Percentiles rank a stretch among this genome's conserved stretches.
Evolutionary conservation across 768 basidiomycete genomes (phyloP).

Genomic region (Amanita phalloides): DNA sequence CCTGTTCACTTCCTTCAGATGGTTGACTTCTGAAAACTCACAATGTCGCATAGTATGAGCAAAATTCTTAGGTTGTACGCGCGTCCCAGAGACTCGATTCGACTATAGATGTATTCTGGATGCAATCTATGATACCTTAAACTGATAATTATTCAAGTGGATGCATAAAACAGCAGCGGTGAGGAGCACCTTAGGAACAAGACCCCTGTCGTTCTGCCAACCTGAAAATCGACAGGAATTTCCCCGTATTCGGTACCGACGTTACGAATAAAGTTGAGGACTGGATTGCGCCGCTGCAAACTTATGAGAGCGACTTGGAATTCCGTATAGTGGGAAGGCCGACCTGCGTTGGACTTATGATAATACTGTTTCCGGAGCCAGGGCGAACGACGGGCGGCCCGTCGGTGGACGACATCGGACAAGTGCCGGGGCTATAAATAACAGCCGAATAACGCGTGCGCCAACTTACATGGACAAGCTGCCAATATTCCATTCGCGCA

Average conservation of each 20-base stretch:
- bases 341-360: constrained; percentile 55
- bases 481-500: constrained; percentile 10
- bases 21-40: constrained; percentile 28
- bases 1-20: not conserved
- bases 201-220: constrained; percentile 87
- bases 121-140: constrained; percentile 92
- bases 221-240: constrained; percentile 90
- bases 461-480: constrained; percentile 22
- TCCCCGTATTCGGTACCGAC: constrained; percentile 93
- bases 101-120: constrained; percentile 90
- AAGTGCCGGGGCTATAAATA: not conserved
- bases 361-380: constrained; percentile 51
- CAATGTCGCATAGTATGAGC: constrained; percentile 86
- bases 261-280: constrained; percentile 80
- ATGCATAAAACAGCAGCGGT: not conserved
- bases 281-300: constrained; percentile 70
- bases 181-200: constrained; percentile 71
- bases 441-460: not conserved
- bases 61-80: constrained; percentile 79
- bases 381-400: constrained; percentile 53
- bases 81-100: constrained; percentile 78
- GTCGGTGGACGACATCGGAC: constrained; percentile 13
- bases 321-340: not conserved
- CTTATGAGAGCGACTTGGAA: not conserved
- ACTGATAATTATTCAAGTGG: constrained; percentile 26